phyloP scores from a whole-genome alignment of 345 rosid species.

The Bretschneidera sinensis region DNA sequence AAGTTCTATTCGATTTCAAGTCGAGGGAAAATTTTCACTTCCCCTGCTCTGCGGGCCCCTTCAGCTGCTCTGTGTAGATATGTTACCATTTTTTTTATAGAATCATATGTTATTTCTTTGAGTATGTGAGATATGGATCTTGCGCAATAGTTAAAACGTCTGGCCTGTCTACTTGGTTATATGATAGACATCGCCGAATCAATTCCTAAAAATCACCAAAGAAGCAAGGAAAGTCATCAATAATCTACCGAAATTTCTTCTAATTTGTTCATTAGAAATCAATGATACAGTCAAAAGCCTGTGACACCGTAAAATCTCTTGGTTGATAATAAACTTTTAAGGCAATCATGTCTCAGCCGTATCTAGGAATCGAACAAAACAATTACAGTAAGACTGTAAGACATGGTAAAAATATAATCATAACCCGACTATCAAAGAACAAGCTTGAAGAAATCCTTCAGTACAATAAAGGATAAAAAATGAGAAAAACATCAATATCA shows the following conservation, averaged over 20 bases:
- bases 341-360: background rate
- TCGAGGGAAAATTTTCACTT: constrained; percentile 8
- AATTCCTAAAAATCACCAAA: constrained; percentile 55
- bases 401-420: no score
- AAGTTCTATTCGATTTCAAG: no score
- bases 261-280: background rate
- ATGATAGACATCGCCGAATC: constrained; percentile 85
- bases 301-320: no score
- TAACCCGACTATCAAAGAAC: no score
- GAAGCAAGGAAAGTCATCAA: background rate
- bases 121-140: constrained; percentile 75
- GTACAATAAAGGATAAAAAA: background rate
- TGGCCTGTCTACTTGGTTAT: constrained; percentile 85
- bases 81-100: no score
- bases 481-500: background rate
- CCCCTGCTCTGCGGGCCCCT: constrained; percentile 13
- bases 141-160: constrained; percentile 83
- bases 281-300: no score
- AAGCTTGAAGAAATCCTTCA: no score
- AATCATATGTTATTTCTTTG: constrained; percentile 54
- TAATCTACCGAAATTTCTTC: background rate
- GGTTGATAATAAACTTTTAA: background rate
- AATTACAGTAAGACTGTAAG: background rate
- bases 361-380: background rate
- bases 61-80: constrained; percentile 25